Evolutionary conservation across 1,139 yeast genomes (phyloP).

Genomic region (Pneumocystis wakefieldiae): DNA sequence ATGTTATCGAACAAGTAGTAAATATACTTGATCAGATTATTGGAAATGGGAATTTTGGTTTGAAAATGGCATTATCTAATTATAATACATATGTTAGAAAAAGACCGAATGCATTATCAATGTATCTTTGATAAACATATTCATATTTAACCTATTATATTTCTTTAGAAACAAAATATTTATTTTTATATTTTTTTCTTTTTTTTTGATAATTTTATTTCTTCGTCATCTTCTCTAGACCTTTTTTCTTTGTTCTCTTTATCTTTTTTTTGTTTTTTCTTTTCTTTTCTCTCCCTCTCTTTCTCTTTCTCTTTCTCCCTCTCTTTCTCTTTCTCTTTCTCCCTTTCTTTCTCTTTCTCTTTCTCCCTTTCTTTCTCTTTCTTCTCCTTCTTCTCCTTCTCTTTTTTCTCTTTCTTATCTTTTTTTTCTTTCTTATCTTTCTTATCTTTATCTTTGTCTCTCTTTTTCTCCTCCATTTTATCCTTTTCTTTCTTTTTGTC

Average conservation of each 20-base stretch:
- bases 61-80: background rate
- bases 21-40: background rate
- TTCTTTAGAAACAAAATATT: background rate
- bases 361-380: background rate
- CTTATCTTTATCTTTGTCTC: constrained; percentile 2
- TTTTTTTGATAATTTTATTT: background rate
- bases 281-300: background rate
- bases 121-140: background rate
- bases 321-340: no score
- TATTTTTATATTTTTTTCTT: background rate
- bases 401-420: background rate
- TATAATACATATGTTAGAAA: background rate
- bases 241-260: background rate
- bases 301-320: background rate
- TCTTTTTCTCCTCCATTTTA: constrained; percentile 26
- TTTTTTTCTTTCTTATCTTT: background rate
- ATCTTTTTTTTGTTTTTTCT: no score
- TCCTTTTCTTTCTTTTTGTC: constrained; percentile 43
- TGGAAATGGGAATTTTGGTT: background rate
- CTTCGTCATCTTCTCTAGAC: background rate
- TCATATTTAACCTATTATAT: background rate
- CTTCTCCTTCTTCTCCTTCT: background rate
- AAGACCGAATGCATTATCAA: background rate
- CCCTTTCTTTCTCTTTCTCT: no score
- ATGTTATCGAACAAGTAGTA: background rate